Conservation (phyloP, 176 grass and related monocot genomes). For the Dendrocalamus sinicus region DNA sequence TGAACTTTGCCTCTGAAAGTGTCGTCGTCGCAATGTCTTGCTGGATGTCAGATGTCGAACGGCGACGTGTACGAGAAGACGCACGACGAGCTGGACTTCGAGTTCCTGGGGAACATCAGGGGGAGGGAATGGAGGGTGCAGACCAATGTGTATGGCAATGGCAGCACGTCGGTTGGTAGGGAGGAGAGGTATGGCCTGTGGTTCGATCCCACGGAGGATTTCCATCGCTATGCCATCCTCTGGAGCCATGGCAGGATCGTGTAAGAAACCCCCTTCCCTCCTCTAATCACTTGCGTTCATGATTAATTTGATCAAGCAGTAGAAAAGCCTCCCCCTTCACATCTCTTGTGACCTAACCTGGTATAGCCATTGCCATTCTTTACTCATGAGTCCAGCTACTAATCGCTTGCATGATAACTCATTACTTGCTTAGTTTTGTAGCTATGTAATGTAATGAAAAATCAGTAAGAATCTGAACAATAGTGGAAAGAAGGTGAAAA, state of each 20-base stretch:
- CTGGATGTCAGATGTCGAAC: constrained; percentile 49
- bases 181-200: constrained; percentile 61
- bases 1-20: not conserved
- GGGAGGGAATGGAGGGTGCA: constrained; percentile 65
- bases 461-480: not conserved
- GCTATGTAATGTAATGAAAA: not conserved
- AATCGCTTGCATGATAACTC: not conserved
- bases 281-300: not conserved
- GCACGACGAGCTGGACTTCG: constrained; percentile 64
- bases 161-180: constrained; percentile 55
- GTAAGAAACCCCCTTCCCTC: constrained; percentile 20
- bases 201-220: constrained; percentile 58
- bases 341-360: not conserved
- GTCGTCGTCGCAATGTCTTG: not conserved
- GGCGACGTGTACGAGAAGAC: constrained; percentile 63
- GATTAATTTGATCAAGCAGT: not conserved
- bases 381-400: not conserved
- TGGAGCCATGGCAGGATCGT: constrained; percentile 57
- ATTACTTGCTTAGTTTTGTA: not conserved
- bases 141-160: constrained; percentile 66
- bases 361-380: not conserved
- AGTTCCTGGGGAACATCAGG: constrained; percentile 65
- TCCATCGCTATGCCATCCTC: constrained; percentile 59
- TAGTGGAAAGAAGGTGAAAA: not conserved
- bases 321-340: not conserved